Conservation (phyloP, 2,329 filamentous ascomycete species). For the Aspergillus terreus region DNA sequence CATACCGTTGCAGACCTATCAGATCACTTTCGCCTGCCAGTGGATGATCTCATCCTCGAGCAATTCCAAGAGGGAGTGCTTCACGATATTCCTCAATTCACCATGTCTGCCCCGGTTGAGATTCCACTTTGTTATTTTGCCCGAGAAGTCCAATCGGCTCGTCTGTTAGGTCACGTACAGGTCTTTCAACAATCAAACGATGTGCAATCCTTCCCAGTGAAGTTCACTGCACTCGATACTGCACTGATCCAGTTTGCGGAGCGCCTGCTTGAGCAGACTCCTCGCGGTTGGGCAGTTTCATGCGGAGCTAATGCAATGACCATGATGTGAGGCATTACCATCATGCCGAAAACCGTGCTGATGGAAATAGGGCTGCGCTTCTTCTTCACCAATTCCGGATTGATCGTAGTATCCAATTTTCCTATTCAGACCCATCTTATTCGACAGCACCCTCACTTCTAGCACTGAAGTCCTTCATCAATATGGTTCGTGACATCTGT, state of each 20-base stretch:
- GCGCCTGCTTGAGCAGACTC: neutral
- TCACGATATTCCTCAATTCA: neutral
- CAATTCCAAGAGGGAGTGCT: neutral
- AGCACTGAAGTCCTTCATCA: neutral
- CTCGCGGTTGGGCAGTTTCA: neutral
- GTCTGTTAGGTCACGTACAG: slow-evolving; percentile 5
- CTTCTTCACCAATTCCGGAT: neutral
- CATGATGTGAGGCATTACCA: neutral
- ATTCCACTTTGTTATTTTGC: slow-evolving; percentile 6
- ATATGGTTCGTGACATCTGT: slow-evolving; percentile 7
- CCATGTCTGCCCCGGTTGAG: neutral
- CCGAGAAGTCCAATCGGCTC: slow-evolving; percentile 2
- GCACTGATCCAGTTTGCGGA: neutral
- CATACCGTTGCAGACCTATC: slow-evolving; percentile 5
- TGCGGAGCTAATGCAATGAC: neutral
- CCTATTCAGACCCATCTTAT: neutral
- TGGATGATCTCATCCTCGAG: neutral
- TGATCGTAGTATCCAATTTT: neutral
- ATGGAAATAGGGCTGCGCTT: neutral
- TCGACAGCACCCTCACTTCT: neutral
- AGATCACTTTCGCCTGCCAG: neutral
- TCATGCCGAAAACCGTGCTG: neutral
- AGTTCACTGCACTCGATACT: neutral
- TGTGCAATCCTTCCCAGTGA: neutral
- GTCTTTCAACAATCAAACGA: neutral